These are phyloP conservation scores for Pseudopyricularia javanii DNA, from an alignment of 2,329 filamentous ascomycete genomes.

Conservation along the genomic window DNA sequence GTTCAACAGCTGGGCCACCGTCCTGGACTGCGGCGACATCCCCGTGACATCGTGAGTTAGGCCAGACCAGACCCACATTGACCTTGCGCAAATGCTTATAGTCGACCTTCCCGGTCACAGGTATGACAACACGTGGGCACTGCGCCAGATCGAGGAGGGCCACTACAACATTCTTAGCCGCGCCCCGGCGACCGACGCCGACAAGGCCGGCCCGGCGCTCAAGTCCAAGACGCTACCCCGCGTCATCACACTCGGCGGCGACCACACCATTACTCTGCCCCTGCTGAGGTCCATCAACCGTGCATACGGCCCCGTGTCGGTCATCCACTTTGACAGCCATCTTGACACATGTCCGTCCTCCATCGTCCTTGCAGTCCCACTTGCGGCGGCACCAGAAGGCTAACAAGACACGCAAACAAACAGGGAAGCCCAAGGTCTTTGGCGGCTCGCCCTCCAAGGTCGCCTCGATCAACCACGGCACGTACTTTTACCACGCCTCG, in stretches of 20 bases:
- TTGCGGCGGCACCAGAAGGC: neutral
- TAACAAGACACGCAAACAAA: no score
- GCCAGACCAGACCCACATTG: neutral
- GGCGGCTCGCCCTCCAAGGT: slow-evolving; percentile 67
- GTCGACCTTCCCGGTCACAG: slow-evolving; percentile 23
- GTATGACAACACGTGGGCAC: slow-evolving; percentile 72
- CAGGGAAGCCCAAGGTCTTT: slow-evolving; percentile 76
- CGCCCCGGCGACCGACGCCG: slow-evolving; percentile 54
- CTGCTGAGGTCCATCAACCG: slow-evolving; percentile 47
- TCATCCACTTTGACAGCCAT: slow-evolving; percentile 52
- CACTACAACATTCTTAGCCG: slow-evolving; percentile 66
- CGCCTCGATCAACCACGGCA: slow-evolving; percentile 74
- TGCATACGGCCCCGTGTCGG: slow-evolving; percentile 46
- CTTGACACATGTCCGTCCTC: slow-evolving; percentile 48
- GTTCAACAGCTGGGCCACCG: slow-evolving; percentile 68
- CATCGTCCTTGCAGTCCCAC: neutral
- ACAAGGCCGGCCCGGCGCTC: slow-evolving; percentile 55
- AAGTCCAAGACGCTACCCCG: slow-evolving; percentile 66
- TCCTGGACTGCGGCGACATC: slow-evolving; percentile 75
- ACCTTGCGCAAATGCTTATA: neutral
- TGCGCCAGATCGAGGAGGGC: slow-evolving; percentile 76
- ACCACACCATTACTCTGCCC: slow-evolving; percentile 50
- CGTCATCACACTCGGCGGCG: slow-evolving; percentile 63
- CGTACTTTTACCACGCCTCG: slow-evolving; percentile 76
- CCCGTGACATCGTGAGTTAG: slow-evolving; percentile 63